Percentiles rank a stretch among this genome's conserved stretches.
These are phyloP conservation scores for Pleurotus ostreatus DNA, from an alignment of 768 basidiomycete genomes.

Conservation along the genomic window DNA sequence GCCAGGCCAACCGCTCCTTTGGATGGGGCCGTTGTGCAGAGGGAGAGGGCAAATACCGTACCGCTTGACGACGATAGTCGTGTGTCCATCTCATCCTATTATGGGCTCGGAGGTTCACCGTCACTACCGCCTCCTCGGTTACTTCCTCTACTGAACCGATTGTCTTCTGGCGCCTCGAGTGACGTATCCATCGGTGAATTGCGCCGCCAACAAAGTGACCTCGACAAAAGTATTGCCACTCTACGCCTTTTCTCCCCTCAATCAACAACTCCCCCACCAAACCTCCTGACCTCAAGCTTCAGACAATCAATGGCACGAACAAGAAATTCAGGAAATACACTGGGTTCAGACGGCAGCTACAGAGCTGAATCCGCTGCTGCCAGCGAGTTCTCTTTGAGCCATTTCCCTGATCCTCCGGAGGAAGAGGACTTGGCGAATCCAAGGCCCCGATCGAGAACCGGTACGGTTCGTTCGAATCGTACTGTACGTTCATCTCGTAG, in stretches of 20 bases:
- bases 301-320: constrained; percentile 5
- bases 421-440: constrained; percentile 13
- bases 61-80: no score
- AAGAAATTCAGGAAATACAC: constrained; percentile 14
- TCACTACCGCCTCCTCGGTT: no score
- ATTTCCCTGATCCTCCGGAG: constrained; percentile 62
- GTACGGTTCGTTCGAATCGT: constrained; percentile 1
- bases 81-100: constrained; percentile 23
- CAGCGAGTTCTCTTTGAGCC: constrained; percentile 66
- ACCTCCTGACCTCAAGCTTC: no score
- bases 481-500: not conserved
- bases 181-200: constrained; percentile 45
- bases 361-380: constrained; percentile 29
- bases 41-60: no score
- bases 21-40: no score
- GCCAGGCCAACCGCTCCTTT: no score
- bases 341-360: constrained; percentile 15
- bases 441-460: constrained; percentile 3
- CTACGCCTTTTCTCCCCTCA: constrained; percentile 41
- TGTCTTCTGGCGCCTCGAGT: constrained; percentile 20
- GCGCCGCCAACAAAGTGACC: constrained; percentile 55
- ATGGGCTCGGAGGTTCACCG: constrained; percentile 13
- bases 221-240: constrained; percentile 61
- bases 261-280: not conserved
- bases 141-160: constrained; percentile 8